Evolutionary conservation across 257 asterid species (phyloP).

Genomic region (Oldenlandia corymbosa): DNA sequence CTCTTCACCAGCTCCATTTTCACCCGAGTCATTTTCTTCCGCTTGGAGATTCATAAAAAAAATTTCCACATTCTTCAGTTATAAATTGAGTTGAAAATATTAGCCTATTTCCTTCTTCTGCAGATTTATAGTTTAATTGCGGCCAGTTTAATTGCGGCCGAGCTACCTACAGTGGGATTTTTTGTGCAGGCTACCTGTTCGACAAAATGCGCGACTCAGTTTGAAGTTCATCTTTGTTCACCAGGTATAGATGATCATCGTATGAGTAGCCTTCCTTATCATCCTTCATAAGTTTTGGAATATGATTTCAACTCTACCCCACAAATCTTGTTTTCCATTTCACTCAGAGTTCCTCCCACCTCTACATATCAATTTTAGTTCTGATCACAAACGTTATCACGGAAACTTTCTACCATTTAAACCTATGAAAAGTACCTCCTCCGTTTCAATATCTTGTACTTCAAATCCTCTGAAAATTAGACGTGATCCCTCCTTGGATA

Average conservation of each 20-base stretch:
- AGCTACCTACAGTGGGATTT: too few relatives aligned
- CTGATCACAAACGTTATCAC: neutral
- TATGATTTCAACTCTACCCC: slow-evolving; percentile 21
- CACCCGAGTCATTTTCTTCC: too few relatives aligned
- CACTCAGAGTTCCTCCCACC: slow-evolving; percentile 26
- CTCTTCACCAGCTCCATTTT: too few relatives aligned
- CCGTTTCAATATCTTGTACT: slow-evolving; percentile 28
- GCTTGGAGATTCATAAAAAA: too few relatives aligned
- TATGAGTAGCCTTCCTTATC: neutral
- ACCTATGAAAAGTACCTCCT: neutral
- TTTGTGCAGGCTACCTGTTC: slow-evolving; percentile 12
- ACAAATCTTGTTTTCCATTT: slow-evolving; percentile 13
- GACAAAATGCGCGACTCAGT: slow-evolving; percentile 10
- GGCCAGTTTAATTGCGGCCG: neutral
- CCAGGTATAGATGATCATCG: neutral
- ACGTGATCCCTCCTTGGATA: slow-evolving; percentile 71
- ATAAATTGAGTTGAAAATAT: too few relatives aligned
- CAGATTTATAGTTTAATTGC: neutral
- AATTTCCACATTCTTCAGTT: too few relatives aligned
- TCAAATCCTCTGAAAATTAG: slow-evolving; percentile 59
- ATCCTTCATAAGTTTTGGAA: neutral
- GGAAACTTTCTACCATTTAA: neutral
- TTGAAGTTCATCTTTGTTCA: neutral
- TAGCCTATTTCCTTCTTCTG: neutral
- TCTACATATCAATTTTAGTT: neutral